Evolutionary conservation across 2,329 filamentous ascomycete genomes (phyloP).

Genomic region (Exophiala viscosa): DNA sequence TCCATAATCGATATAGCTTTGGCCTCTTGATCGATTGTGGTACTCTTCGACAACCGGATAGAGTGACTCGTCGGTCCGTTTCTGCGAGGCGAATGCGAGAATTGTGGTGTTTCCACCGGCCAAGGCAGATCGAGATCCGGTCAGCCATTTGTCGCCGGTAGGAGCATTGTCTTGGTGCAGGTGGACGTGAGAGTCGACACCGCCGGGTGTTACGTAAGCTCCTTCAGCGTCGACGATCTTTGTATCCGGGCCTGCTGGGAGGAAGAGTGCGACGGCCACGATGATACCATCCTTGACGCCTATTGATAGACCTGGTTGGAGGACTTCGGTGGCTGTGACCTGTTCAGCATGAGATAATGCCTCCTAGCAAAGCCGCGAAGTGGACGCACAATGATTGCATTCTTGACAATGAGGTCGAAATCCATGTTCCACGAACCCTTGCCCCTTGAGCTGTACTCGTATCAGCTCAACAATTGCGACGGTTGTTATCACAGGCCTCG

Average conservation of each 20-base stretch:
- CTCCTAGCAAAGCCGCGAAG: conserved; percentile 13
- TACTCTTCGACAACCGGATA: conserved; percentile 47
- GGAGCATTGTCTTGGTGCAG: conserved; percentile 45
- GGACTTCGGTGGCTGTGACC: conserved; percentile 47
- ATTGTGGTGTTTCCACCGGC: conserved; percentile 59
- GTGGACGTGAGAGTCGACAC: conserved; percentile 50
- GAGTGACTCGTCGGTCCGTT: conserved; percentile 45
- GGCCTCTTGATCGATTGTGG: conserved; percentile 42
- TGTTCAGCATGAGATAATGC: conserved; percentile 20
- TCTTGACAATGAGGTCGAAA: conserved; percentile 41
- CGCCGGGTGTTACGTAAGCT: conserved; percentile 37
- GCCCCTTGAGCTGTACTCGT: neutral
- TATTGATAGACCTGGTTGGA: conserved; percentile 44
- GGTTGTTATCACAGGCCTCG: neutral
- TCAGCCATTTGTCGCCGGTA: conserved; percentile 45
- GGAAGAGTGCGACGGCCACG: conserved; percentile 39
- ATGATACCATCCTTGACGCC: conserved; percentile 49
- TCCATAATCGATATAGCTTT: conserved; percentile 56
- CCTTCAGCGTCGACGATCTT: conserved; percentile 43
- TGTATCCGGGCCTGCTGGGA: conserved; percentile 35
- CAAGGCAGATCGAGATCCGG: conserved; percentile 53
- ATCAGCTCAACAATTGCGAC: neutral
- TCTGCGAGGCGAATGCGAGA: conserved; percentile 55
- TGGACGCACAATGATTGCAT: conserved; percentile 39
- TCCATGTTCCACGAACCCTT: conserved; percentile 7